Conservation (phyloP, 1,284 basidiomycete genomes). For the Irpex lacteus region DNA sequence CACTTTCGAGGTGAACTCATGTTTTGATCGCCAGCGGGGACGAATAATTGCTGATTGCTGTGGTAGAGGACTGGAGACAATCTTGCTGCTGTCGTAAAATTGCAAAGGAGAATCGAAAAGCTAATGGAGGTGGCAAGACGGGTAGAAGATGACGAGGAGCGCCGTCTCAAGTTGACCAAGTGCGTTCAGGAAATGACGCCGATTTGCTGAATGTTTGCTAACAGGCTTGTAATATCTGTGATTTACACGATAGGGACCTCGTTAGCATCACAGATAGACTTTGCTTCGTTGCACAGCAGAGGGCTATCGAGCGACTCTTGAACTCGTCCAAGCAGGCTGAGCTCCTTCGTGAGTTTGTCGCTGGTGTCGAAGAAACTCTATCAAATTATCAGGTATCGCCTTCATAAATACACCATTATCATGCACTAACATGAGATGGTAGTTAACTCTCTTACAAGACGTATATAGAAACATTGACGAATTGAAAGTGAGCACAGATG, state of each 20-base stretch:
- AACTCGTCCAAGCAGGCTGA: not conserved
- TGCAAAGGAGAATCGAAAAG: no score
- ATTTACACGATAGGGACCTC: not conserved
- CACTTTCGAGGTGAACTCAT: not conserved
- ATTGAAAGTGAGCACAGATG: no score
- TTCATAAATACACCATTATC: no score
- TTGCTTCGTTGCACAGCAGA: not conserved
- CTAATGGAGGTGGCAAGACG: no score
- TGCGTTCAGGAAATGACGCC: no score
- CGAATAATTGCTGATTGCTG: not conserved
- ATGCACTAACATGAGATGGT: no score
- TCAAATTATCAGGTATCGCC: not conserved
- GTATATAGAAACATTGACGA: no score
- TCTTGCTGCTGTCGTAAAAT: not conserved
- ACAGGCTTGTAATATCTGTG: no score
- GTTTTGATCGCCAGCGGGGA: not conserved
- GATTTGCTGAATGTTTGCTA: no score
- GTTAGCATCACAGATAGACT: not conserved
- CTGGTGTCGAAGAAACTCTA: not conserved
- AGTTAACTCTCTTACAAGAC: not conserved
- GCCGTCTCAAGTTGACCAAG: no score
- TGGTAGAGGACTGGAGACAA: not conserved
- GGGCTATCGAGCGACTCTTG: not conserved
- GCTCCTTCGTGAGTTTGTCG: not conserved
- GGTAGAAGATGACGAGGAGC: no score